Percentiles rank a stretch among this genome's conserved stretches.
phyloP scores from a whole-genome alignment of 192 early-diverging fungal genomes.

The Piromyces finnis region DNA sequence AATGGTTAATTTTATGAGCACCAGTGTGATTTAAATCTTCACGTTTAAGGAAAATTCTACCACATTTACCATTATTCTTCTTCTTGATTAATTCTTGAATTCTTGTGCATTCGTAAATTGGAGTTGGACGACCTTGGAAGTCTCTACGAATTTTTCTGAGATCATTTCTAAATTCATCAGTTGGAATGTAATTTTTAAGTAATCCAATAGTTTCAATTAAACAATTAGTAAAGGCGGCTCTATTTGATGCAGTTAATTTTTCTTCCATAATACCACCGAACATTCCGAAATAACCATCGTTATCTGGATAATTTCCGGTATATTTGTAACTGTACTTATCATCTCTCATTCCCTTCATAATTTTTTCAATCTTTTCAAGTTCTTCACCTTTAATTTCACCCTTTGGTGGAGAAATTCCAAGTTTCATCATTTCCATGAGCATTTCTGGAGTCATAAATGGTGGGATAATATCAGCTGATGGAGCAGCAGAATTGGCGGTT shows the following conservation, averaged over 20 bases:
- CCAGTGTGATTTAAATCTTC: background rate
- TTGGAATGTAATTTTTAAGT: background rate
- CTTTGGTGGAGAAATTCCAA: background rate
- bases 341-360: background rate
- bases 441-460: background rate
- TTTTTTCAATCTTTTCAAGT: background rate
- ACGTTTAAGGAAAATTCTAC: background rate
- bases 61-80: background rate
- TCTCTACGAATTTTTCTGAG: background rate
- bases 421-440: background rate
- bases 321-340: background rate
- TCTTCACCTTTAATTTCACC: background rate
- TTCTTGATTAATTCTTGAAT: background rate
- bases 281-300: background rate
- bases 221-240: background rate
- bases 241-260: background rate
- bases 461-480: background rate
- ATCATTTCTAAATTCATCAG: background rate
- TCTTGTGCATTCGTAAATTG: background rate
- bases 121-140: background rate
- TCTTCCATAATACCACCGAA: background rate
- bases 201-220: background rate
- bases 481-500: too few relatives aligned
- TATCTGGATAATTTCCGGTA: background rate
- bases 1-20: background rate